These are phyloP conservation scores for Russula olivacea DNA, from an alignment of 768 basidiomycete species.

Conservation along the genomic window DNA sequence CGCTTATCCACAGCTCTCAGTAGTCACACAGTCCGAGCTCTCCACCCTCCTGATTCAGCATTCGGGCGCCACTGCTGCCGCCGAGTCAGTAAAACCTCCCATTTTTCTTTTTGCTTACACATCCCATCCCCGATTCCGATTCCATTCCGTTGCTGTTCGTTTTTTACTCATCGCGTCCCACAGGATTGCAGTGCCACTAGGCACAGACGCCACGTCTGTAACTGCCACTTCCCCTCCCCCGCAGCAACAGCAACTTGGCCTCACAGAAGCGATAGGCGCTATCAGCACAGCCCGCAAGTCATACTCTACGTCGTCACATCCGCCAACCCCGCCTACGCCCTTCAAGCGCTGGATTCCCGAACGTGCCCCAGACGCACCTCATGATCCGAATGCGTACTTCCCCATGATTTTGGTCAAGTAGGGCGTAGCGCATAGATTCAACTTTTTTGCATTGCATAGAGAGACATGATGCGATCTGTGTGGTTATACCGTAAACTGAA, in stretches of 20 bases:
- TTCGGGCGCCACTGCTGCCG: conserved; percentile 47
- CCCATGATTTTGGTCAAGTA: conserved; percentile 59
- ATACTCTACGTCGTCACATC: conserved; percentile 59
- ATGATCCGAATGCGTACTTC: conserved; percentile 76
- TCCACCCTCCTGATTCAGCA: conserved; percentile 78
- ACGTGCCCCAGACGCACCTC: conserved; percentile 71
- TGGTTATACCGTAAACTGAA: background rate
- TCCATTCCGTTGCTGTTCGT: no score
- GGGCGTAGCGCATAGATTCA: conserved; percentile 3
- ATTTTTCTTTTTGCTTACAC: background rate
- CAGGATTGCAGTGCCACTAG: conserved; percentile 37
- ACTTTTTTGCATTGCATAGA: background rate
- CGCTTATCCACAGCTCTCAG: conserved; percentile 86
- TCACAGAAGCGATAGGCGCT: conserved; percentile 66
- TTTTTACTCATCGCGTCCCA: background rate
- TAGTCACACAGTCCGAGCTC: conserved; percentile 79
- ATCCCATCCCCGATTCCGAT: no score
- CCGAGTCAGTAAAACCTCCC: conserved; percentile 39
- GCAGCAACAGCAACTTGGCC: conserved; percentile 40
- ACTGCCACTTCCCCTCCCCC: conserved; percentile 36
- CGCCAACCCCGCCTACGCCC: conserved; percentile 65
- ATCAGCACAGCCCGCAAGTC: conserved; percentile 52
- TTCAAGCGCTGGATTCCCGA: conserved; percentile 71
- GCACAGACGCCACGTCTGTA: conserved; percentile 37
- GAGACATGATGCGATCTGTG: background rate